Percentiles rank a stretch among this genome's conserved stretches.
phyloP scores from a whole-genome alignment of 345 rosid species.

The Raphanus sativus region DNA sequence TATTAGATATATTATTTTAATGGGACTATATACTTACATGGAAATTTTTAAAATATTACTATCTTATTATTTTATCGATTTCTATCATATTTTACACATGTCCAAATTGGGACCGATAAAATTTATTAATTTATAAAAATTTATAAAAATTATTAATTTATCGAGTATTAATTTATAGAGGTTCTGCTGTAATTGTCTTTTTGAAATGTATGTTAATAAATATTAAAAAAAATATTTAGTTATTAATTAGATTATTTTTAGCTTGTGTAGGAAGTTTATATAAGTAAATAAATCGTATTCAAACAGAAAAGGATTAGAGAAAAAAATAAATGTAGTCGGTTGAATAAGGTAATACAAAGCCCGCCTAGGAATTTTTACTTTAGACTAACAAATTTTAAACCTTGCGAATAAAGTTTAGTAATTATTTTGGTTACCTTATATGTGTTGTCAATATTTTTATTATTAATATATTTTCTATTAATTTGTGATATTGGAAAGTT shows the following conservation, averaged over 20 bases:
- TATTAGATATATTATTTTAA: too few species aligned
- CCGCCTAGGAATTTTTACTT: neutral
- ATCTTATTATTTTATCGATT: too few species aligned
- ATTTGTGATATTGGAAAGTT: neutral
- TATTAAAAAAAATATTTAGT: too few species aligned
- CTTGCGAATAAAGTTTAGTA: neutral
- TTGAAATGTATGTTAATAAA: too few species aligned
- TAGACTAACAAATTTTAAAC: neutral
- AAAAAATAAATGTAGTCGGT: neutral
- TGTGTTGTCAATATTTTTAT: neutral
- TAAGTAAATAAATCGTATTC: neutral
- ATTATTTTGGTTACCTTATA: neutral
- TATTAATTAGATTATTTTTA: neutral
- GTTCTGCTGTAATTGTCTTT: too few species aligned
- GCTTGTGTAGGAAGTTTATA: neutral
- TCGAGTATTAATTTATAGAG: too few species aligned
- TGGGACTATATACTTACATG: too few species aligned
- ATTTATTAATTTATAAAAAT: too few species aligned
- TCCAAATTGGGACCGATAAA: too few species aligned
- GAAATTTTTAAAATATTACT: too few species aligned
- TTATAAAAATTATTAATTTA: too few species aligned
- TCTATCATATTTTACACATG: too few species aligned
- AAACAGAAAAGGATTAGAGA: neutral
- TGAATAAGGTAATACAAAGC: neutral
- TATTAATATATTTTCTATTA: neutral